Evolutionary conservation across 331 rosid genomes (phyloP).

Genomic region (Acacia pycnantha): DNA sequence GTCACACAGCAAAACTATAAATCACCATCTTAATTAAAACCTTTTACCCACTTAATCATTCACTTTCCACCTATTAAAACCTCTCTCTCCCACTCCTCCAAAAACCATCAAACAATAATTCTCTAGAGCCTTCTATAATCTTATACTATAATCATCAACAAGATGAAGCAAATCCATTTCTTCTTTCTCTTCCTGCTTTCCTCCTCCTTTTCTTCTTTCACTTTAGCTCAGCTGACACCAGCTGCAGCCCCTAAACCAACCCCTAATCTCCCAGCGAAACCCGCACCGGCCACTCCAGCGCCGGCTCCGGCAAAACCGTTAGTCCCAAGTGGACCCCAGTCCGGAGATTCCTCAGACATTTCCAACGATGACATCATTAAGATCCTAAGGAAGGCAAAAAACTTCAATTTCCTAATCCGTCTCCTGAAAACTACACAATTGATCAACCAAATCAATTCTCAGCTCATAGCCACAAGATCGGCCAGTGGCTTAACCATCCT

Average conservation of each 20-base stretch:
- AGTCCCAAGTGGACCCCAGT: conserved; percentile 27
- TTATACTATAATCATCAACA: not conserved
- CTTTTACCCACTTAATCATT: conserved; percentile 11
- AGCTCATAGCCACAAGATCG: conserved; percentile 32
- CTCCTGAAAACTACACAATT: conserved; percentile 44
- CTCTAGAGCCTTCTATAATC: not conserved
- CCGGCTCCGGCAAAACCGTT: conserved; percentile 41
- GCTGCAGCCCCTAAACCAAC: conserved; percentile 39
- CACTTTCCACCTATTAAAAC: conserved; percentile 29
- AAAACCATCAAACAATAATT: conserved; percentile 20
- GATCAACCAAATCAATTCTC: conserved; percentile 47
- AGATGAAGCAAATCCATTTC: conserved; percentile 30
- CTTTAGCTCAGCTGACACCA: conserved; percentile 34
- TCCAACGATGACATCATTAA: conserved; percentile 42
- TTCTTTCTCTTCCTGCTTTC: conserved; percentile 24
- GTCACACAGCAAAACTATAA: not conserved
- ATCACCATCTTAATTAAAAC: conserved; percentile 14
- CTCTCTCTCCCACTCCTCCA: not conserved
- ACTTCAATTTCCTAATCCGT: conserved; percentile 43
- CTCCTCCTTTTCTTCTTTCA: not conserved
- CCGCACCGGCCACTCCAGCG: conserved; percentile 16
- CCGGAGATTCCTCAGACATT: not conserved
- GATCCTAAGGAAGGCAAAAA: conserved; percentile 41
- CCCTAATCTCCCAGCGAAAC: conserved; percentile 33
- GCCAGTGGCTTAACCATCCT: conserved; percentile 13